phyloP scores from a whole-genome alignment of 2,329 filamentous ascomycete species.

The Exophiala calicioides region DNA sequence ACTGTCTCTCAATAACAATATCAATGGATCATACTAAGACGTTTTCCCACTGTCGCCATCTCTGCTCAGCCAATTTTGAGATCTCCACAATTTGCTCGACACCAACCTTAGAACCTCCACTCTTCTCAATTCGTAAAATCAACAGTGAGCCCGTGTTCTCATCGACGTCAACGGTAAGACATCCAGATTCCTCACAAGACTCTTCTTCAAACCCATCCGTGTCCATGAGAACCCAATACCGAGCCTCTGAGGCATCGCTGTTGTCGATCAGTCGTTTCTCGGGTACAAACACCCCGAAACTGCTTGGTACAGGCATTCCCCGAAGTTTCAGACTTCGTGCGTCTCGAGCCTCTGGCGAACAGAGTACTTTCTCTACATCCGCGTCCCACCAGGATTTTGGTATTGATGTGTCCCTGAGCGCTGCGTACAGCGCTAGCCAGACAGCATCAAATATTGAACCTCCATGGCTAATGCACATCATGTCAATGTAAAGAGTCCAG shows the following conservation, averaged over 20 bases:
- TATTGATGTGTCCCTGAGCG: constrained; percentile 73
- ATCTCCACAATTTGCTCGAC: constrained; percentile 63
- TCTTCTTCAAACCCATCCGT: constrained; percentile 88
- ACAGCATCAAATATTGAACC: constrained; percentile 75
- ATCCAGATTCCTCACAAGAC: constrained; percentile 79
- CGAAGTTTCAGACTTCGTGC: constrained; percentile 60
- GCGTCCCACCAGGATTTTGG: constrained; percentile 81
- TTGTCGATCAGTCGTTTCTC: constrained; percentile 50
- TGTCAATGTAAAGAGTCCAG: constrained; percentile 92
- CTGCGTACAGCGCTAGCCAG: constrained; percentile 81
- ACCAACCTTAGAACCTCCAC: constrained; percentile 69
- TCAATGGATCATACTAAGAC: constrained; percentile 19
- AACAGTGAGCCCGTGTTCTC: constrained; percentile 51
- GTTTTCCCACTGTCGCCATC: constrained; percentile 54
- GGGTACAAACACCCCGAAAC: constrained; percentile 75
- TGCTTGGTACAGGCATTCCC: constrained; percentile 73
- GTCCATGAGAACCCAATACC: constrained; percentile 76
- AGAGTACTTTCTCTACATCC: constrained; percentile 77
- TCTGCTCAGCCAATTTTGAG: constrained; percentile 59
- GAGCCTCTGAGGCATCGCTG: constrained; percentile 46
- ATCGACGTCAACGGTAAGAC: constrained; percentile 70
- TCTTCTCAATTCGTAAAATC: constrained; percentile 76
- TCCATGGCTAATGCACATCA: constrained; percentile 91
- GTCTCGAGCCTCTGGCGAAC: constrained; percentile 61
- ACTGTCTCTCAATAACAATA: too few relatives aligned